phyloP scores from a whole-genome alignment of 768 basidiomycete genomes.

The Austroboletus festivus region DNA sequence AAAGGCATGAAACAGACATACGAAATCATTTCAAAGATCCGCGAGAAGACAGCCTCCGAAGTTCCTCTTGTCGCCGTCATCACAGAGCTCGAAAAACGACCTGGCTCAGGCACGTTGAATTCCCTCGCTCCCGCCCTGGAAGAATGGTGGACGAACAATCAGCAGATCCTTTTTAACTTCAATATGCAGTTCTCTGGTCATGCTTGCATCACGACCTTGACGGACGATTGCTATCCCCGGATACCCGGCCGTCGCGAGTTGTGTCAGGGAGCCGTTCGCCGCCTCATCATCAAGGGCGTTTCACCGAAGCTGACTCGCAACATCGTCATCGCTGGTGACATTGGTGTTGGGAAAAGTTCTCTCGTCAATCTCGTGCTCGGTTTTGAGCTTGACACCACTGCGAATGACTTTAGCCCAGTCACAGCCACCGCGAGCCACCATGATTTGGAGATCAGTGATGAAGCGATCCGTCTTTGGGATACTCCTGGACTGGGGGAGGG shows the following conservation, averaged over 20 bases:
- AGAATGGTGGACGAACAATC: constrained; percentile 39
- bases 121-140: constrained; percentile 28
- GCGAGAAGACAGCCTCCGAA: constrained; percentile 14
- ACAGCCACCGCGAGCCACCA: constrained; percentile 14
- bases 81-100: constrained; percentile 34
- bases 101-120: constrained; percentile 2
- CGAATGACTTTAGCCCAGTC: constrained; percentile 15
- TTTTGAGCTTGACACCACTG: constrained; percentile 17
- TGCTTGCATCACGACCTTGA: constrained; percentile 21
- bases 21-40: constrained; percentile 18
- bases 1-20: constrained; percentile 29
- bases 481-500: constrained; percentile 31
- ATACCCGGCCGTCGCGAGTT: constrained; percentile 16
- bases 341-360: constrained; percentile 30
- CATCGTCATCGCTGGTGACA: constrained; percentile 24
- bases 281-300: constrained; percentile 15
- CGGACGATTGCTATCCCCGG: constrained; percentile 21
- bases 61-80: constrained; percentile 27
- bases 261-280: constrained; percentile 16
- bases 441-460: constrained; percentile 9
- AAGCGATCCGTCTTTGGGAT: constrained; percentile 27
- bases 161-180: constrained; percentile 20
- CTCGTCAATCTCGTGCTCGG: constrained; percentile 26
- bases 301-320: constrained; percentile 23
- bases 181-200: constrained; percentile 34